These are phyloP conservation scores for Phoenix dactylifera DNA, from an alignment of 176 grass and related monocot genomes.

Conservation along the genomic window DNA sequence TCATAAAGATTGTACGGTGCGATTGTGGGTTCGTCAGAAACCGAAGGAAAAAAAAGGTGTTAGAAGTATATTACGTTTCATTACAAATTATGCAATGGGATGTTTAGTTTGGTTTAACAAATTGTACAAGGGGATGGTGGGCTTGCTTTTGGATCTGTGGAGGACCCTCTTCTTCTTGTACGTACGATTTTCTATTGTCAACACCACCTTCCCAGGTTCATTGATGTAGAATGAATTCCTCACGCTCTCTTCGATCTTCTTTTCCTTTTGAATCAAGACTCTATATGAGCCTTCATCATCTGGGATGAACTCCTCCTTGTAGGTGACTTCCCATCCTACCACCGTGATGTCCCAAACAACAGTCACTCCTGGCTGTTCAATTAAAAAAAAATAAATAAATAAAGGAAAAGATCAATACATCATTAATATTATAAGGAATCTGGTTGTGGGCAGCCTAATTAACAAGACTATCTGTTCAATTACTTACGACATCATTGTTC, in stretches of 20 bases:
- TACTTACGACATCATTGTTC: too few relatives aligned
- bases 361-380: conserved; percentile 25
- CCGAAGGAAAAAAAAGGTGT: too few relatives aligned
- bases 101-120: not conserved
- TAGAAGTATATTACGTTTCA: too few relatives aligned
- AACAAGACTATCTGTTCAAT: too few relatives aligned
- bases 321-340: conserved; percentile 38
- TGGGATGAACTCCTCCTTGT: conserved; percentile 42
- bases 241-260: conserved; percentile 12
- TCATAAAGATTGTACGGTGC: too few relatives aligned
- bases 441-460: too few relatives aligned
- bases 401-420: not conserved
- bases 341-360: conserved; percentile 27
- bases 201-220: conserved; percentile 31
- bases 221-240: conserved; percentile 39
- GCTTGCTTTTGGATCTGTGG: conserved; percentile 37
- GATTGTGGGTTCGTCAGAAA: too few relatives aligned
- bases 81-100: not conserved
- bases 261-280: conserved; percentile 30
- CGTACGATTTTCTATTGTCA: conserved; percentile 25
- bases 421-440: not conserved
- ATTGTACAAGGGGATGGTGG: conserved; percentile 29
- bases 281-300: conserved; percentile 41
- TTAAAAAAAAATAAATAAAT: too few relatives aligned
- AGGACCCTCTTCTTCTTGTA: conserved; percentile 26